Conservation (phyloP, 2,329 filamentous ascomycete species). For the Curvularia verruculosa region DNA sequence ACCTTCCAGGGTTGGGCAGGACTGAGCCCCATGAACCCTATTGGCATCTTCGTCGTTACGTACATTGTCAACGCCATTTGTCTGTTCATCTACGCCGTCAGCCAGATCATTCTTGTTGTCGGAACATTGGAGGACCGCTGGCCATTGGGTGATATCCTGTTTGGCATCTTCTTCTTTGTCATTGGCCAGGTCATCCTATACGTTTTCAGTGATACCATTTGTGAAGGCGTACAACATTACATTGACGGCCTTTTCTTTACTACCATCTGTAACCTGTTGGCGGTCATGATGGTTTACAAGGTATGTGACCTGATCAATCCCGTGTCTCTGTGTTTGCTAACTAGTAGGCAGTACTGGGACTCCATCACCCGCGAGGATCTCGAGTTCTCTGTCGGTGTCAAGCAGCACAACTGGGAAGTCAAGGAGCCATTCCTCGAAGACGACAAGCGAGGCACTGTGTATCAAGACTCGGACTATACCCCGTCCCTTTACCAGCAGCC, state of each 20-base stretch:
- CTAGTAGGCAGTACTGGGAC: conserved; percentile 81
- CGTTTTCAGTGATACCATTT: conserved; percentile 84
- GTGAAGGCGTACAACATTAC: conserved; percentile 84
- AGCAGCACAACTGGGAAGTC: conserved; percentile 97
- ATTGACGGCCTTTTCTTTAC: conserved; percentile 93
- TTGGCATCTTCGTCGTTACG: conserved; percentile 87
- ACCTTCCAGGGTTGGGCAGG: conserved; percentile 95
- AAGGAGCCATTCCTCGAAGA: conserved; percentile 82
- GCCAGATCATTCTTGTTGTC: conserved; percentile 86
- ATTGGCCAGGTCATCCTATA: conserved; percentile 92
- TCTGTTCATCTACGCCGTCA: conserved; percentile 80
- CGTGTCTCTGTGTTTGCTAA: conserved; percentile 20
- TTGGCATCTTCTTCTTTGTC: conserved; percentile 90
- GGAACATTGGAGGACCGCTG: conserved; percentile 93
- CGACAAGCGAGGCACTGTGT: conserved; percentile 78
- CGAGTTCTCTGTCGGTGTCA: conserved; percentile 94
- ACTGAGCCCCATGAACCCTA: conserved; percentile 80
- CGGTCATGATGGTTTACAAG: conserved; percentile 99
- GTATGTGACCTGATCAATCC: conserved; percentile 53
- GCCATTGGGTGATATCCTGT: conserved; percentile 89
- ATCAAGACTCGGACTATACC: conserved; percentile 68
- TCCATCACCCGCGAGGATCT: conserved; percentile 98
- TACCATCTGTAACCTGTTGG: conserved; percentile 89
- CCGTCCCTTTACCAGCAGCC: conserved; percentile 53
- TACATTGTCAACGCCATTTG: conserved; percentile 91